A percentile compares a stretch with the other conserved stretches of the same genome.
Conservation (phyloP, 352 stramenopile genomes). For the Phytophthora citricola region DNA sequence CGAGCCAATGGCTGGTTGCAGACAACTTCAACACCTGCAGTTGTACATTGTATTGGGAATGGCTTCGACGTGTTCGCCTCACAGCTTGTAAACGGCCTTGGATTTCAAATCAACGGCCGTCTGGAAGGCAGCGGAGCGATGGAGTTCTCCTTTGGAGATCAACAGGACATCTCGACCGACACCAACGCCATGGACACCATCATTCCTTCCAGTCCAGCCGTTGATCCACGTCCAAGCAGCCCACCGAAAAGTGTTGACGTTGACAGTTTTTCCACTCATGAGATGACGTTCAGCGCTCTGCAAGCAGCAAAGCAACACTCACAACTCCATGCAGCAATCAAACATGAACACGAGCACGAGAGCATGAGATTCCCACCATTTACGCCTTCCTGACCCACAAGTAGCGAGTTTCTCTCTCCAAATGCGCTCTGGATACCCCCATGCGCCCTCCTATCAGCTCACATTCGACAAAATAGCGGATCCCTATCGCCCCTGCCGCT, state of each 20-base stretch:
- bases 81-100: conserved; percentile 16
- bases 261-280: conserved; percentile 13
- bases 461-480: too few species aligned
- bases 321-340: not conserved
- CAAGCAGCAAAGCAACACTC: not conserved
- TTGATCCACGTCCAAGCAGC: conserved; percentile 13
- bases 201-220: conserved; percentile 14
- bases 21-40: conserved; percentile 27
- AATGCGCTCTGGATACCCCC: too few species aligned
- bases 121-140: not conserved
- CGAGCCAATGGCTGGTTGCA: not conserved
- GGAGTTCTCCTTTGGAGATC: too few species aligned
- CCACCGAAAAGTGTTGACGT: conserved; percentile 31
- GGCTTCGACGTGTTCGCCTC: conserved; percentile 1
- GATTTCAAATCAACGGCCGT: conserved; percentile 23
- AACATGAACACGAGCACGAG: too few species aligned
- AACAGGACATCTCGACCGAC: too few species aligned
- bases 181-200: conserved; percentile 15
- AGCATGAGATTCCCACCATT: too few species aligned
- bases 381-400: too few species aligned
- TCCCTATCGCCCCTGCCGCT: too few species aligned
- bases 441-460: too few species aligned
- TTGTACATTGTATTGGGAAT: not conserved
- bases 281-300: not conserved
- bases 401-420: too few species aligned